Evolutionary conservation across 257 asterid species (phyloP).

Genomic region (Solanum bukasovii): DNA sequence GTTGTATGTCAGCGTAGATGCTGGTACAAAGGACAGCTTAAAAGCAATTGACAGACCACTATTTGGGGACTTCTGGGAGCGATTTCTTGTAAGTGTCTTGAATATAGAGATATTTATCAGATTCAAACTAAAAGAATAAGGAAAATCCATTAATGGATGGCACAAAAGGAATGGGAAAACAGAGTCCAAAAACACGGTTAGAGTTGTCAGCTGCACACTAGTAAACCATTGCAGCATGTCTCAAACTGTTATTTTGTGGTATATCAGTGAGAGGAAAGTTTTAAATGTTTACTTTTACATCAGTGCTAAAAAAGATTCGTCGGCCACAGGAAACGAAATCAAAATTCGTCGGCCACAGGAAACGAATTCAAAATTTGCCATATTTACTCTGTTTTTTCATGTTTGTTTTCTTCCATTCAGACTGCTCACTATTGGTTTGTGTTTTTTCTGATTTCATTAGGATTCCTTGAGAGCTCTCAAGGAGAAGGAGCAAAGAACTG

Average conservation of each 20-base stretch:
- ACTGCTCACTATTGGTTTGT: not conserved
- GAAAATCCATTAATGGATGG: not conserved
- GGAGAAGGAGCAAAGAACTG: constrained; percentile 91
- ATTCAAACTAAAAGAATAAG: not conserved
- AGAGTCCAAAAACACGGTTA: not conserved
- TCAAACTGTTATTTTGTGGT: not conserved
- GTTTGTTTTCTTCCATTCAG: not conserved
- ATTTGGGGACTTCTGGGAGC: constrained; percentile 98
- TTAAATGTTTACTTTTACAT: not conserved
- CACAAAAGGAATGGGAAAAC: not conserved
- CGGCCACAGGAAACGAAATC: not conserved
- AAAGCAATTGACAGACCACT: constrained; percentile 97
- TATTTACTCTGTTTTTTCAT: not conserved
- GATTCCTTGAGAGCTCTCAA: constrained; percentile 82
- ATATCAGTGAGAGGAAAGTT: not conserved
- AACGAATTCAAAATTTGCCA: not conserved
- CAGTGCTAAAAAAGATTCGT: not conserved
- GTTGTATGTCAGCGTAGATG: constrained; percentile 98
- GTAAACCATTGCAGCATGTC: not conserved
- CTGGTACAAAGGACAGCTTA: constrained; percentile 95
- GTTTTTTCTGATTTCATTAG: constrained; percentile 20
- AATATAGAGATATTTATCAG: not conserved
- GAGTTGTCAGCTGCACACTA: not conserved
- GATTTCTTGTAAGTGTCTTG: constrained; percentile 61
- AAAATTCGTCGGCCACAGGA: not conserved